Evolutionary conservation across 1,139 yeast species (phyloP).

Genomic region (Saccharomyces hybrid): DNA sequence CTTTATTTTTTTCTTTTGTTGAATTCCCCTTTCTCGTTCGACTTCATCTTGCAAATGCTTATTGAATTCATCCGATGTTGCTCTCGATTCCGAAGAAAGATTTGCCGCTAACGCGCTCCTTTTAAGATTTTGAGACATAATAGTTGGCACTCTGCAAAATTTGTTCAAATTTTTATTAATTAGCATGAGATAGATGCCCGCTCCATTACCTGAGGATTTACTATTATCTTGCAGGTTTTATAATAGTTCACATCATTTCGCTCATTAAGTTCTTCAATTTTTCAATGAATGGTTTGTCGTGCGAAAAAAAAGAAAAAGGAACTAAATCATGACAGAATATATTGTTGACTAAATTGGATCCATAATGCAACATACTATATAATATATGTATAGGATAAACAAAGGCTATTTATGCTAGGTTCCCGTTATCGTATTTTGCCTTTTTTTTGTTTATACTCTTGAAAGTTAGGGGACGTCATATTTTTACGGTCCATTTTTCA

Average conservation of each 20-base stretch:
- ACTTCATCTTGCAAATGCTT: slow-evolving; percentile 11
- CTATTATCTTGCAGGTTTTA: background rate
- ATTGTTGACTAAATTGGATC: too few relatives aligned
- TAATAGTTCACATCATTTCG: background rate
- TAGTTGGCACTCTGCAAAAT: background rate
- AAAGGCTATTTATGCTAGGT: background rate
- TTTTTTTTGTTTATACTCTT: background rate
- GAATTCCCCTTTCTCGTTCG: slow-evolving; percentile 10
- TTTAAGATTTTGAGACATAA: background rate
- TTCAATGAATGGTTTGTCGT: too few relatives aligned
- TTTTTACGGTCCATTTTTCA: background rate
- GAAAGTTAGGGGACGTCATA: too few relatives aligned
- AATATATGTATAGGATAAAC: too few relatives aligned
- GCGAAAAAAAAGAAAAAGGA: too few relatives aligned
- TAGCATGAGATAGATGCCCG: background rate
- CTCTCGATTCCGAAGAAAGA: background rate
- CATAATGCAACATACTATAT: too few relatives aligned
- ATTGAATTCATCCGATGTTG: slow-evolving; percentile 8
- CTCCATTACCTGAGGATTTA: background rate
- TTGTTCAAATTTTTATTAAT: background rate
- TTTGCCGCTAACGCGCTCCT: background rate
- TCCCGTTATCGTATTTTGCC: too few relatives aligned
- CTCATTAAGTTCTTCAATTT: too few relatives aligned
- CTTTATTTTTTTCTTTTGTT: slow-evolving; percentile 31
- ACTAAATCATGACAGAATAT: too few relatives aligned